These are phyloP conservation scores for Neoascochyta sp. DNA, from an alignment of 2,329 filamentous ascomycete genomes.

Conservation along the genomic window DNA sequence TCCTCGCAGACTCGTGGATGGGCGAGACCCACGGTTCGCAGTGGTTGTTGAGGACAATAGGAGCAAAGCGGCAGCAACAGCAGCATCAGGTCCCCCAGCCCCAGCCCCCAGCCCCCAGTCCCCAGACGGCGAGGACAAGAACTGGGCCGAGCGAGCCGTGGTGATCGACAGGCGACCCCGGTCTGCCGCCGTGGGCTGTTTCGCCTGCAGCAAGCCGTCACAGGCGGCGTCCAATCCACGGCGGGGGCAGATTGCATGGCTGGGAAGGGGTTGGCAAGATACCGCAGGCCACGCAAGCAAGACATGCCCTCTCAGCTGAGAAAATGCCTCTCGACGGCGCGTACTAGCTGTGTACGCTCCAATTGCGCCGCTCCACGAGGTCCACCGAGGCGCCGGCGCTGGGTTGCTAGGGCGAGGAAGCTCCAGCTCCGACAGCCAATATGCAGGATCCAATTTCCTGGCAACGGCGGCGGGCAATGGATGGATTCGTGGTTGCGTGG, in stretches of 20 bases:
- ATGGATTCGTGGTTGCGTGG: too few species aligned
- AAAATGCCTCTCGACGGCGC: conserved; percentile 18
- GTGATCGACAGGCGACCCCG: conserved; percentile 7
- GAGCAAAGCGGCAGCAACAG: too few species aligned
- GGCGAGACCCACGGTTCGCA: too few species aligned
- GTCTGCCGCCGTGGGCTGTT: conserved; percentile 2
- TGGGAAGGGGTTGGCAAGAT: conserved; percentile 16
- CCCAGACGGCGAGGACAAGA: not conserved
- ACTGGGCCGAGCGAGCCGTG: too few species aligned
- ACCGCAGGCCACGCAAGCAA: conserved; percentile 12
- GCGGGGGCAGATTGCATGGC: conserved; percentile 19
- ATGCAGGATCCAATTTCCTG: conserved; percentile 6
- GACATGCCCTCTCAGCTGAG: conserved; percentile 30
- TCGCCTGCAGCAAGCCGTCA: conserved; percentile 17
- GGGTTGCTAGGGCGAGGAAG: conserved; percentile 13
- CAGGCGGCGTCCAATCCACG: too few species aligned
- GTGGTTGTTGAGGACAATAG: too few species aligned
- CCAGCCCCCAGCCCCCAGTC: not conserved
- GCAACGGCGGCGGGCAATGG: conserved; percentile 8
- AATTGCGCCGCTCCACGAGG: conserved; percentile 35
- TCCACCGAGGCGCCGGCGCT: conserved; percentile 14
- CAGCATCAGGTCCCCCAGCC: too few species aligned
- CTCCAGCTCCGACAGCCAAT: too few species aligned
- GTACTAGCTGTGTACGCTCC: conserved; percentile 23
- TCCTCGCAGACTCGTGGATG: too few species aligned